Evolutionary conservation across 1,284 basidiomycete genomes (phyloP).

Genomic region (Austroboletus niveus): DNA sequence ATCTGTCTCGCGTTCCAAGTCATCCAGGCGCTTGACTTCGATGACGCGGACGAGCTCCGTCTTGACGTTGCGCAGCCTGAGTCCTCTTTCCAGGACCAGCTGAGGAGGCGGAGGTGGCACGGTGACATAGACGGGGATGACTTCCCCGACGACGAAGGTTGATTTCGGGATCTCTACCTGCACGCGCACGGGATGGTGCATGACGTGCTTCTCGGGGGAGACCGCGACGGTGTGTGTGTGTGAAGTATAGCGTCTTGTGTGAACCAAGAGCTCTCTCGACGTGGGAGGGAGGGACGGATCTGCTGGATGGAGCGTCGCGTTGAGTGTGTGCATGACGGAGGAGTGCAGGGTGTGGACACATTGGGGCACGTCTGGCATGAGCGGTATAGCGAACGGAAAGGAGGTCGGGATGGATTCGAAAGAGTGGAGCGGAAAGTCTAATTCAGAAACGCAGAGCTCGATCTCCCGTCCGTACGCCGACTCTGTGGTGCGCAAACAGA

Average conservation of each 20-base stretch:
- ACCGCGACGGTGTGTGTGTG: constrained; percentile 53
- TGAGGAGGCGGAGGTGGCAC: constrained; percentile 66
- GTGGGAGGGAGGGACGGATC: constrained; percentile 41
- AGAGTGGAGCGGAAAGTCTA: constrained; percentile 37
- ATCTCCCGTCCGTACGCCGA: constrained; percentile 56
- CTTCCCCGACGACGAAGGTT: constrained; percentile 64
- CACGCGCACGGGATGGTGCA: constrained; percentile 63
- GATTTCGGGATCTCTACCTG: constrained; percentile 69
- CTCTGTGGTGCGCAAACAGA: constrained; percentile 68
- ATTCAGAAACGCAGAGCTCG: constrained; percentile 57
- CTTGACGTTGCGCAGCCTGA: constrained; percentile 71
- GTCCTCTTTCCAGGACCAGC: constrained; percentile 61
- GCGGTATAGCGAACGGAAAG: constrained; percentile 73
- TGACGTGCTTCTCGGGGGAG: constrained; percentile 54
- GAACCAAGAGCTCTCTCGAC: constrained; percentile 59
- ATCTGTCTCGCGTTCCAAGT: constrained; percentile 27
- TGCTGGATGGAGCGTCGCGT: constrained; percentile 58
- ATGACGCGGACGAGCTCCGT: constrained; percentile 68
- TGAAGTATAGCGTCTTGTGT: constrained; percentile 71
- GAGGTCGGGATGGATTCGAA: constrained; percentile 50
- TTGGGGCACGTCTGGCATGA: constrained; percentile 72
- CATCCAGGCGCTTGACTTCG: constrained; percentile 46
- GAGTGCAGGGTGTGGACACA: constrained; percentile 71
- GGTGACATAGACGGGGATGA: constrained; percentile 74
- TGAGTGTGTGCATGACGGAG: constrained; percentile 62